Percentiles rank a stretch among this genome's conserved stretches.
These are phyloP conservation scores for Pseudogymnoascus sp. DNA, from an alignment of 2,329 filamentous ascomycete species.

Conservation along the genomic window DNA sequence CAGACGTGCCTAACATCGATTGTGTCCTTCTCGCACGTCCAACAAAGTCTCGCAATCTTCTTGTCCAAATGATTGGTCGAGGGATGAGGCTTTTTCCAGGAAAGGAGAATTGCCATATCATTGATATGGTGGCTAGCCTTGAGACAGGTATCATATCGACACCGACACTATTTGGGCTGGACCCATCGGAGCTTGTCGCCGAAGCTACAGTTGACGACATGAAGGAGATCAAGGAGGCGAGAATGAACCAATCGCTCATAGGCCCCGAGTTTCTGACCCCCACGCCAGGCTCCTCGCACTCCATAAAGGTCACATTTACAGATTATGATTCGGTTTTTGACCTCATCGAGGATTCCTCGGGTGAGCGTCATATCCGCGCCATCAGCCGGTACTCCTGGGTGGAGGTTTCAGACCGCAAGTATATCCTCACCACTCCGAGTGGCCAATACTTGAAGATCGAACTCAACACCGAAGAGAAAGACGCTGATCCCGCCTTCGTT, in stretches of 20 bases:
- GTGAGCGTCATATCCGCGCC: conserved; percentile 67
- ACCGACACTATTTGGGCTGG: conserved; percentile 85
- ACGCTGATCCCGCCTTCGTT: conserved; percentile 19
- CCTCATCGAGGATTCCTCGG: conserved; percentile 71
- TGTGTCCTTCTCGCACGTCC: conserved; percentile 82
- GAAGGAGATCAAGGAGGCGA: conserved; percentile 32
- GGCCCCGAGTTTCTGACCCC: conserved; percentile 1
- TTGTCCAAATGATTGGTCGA: conserved; percentile 96
- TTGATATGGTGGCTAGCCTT: conserved; percentile 88
- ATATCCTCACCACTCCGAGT: conserved; percentile 57
- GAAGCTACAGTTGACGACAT: conserved; percentile 56
- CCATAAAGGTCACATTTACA: conserved; percentile 57
- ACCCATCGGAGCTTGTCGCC: conserved; percentile 69
- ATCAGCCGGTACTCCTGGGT: conserved; percentile 79
- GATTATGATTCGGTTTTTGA: conserved; percentile 92
- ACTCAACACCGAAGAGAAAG: conserved; percentile 28
- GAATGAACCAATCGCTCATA: background rate
- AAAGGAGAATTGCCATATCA: conserved; percentile 86
- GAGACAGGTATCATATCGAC: conserved; percentile 80
- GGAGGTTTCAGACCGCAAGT: conserved; percentile 58
- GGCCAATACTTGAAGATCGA: conserved; percentile 54
- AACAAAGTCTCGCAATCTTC: conserved; percentile 82
- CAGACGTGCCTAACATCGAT: conserved; percentile 95
- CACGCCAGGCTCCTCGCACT: background rate
- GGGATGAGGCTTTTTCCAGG: conserved; percentile 75